A percentile compares a stretch with the other conserved stretches of the same genome.
Evolutionary conservation across 305 asterid species (phyloP).

Genomic region (Fraxinus ornus): DNA sequence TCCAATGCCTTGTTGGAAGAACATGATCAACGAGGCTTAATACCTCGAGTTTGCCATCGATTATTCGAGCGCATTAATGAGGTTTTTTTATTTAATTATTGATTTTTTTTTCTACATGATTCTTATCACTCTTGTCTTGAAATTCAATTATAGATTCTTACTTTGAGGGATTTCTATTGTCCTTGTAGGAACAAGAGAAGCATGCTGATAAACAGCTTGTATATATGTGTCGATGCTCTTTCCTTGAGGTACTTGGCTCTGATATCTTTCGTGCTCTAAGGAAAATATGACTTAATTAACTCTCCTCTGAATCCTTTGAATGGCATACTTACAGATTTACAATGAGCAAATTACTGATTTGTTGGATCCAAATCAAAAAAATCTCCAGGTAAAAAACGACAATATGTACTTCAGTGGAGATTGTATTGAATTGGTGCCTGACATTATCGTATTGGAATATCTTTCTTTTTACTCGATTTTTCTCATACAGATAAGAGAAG

Average conservation of each 20-base stretch:
- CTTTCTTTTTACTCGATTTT: conserved; percentile 9
- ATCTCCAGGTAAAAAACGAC: conserved; percentile 67
- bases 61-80: conserved; percentile 76
- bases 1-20: conserved; percentile 79
- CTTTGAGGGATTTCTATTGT: conserved; percentile 9
- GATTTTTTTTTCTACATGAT: neutral
- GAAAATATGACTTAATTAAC: neutral
- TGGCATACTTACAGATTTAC: conserved; percentile 64
- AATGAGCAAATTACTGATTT: conserved; percentile 98
- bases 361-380: conserved; percentile 85
- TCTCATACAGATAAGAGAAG: conserved; percentile 78
- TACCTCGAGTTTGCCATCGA: conserved; percentile 86
- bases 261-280: conserved; percentile 6
- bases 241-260: conserved; percentile 74
- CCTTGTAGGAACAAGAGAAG: conserved; percentile 78
- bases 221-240: conserved; percentile 94
- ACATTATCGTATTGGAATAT: neutral
- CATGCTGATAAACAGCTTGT: conserved; percentile 76
- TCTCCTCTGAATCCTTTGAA: conserved; percentile 19
- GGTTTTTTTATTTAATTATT: conserved; percentile 38
- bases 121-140: neutral
- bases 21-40: conserved; percentile 79
- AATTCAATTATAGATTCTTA: conserved; percentile 12
- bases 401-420: neutral
- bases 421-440: neutral